phyloP scores from a whole-genome alignment of 305 asterid species.

The Fraxinus ornus region DNA sequence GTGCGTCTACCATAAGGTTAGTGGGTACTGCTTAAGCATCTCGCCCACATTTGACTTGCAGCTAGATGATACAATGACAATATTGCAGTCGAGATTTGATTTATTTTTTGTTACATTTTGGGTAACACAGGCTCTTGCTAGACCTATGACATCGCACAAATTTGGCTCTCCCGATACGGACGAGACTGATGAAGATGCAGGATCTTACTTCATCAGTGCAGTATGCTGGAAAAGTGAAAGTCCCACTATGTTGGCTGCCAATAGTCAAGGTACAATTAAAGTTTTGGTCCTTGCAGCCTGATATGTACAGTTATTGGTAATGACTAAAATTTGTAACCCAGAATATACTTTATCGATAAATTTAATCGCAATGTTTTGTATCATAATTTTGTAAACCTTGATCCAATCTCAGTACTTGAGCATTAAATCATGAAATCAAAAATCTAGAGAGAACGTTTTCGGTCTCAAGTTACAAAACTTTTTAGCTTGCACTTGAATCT shows the following conservation, averaged over 20 bases:
- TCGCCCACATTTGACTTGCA: background rate
- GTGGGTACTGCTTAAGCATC: background rate
- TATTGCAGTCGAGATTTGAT: background rate
- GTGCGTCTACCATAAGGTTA: slow-evolving; percentile 73
- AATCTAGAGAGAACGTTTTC: background rate
- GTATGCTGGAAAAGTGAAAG: slow-evolving; percentile 86
- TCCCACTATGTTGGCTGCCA: slow-evolving; percentile 79
- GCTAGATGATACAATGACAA: background rate
- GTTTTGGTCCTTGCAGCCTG: slow-evolving; percentile 66
- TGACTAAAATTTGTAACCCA: background rate
- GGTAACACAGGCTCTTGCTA: slow-evolving; percentile 54
- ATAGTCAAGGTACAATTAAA: slow-evolving; percentile 76
- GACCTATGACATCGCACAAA: slow-evolving; percentile 68
- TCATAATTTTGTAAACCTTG: background rate
- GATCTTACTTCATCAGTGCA: slow-evolving; percentile 71
- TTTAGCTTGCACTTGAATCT: background rate
- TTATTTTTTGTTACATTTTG: background rate
- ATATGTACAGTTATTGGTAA: slow-evolving; percentile 19
- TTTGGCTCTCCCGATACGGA: slow-evolving; percentile 63
- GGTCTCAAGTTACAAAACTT: background rate
- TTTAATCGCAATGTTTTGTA: background rate
- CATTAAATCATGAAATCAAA: background rate
- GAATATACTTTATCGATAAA: background rate
- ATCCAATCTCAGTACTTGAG: background rate
- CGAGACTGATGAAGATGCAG: slow-evolving; percentile 55